phyloP scores from a whole-genome alignment of 768 basidiomycete species.

The Scleroderma bovista region DNA sequence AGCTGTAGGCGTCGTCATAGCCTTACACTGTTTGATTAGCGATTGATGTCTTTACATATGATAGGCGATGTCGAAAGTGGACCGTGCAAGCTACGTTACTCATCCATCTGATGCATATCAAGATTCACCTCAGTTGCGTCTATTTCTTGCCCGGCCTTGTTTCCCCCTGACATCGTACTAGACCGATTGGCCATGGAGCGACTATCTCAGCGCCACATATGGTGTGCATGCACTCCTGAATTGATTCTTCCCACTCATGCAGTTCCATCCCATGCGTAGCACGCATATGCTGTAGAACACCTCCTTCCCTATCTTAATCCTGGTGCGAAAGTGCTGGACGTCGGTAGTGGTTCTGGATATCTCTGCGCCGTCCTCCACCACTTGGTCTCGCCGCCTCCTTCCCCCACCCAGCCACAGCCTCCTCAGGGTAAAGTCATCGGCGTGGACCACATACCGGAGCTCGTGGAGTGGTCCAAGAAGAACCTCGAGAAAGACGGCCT shows the following conservation, averaged over 20 bases:
- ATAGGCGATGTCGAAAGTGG: conserved; percentile 66
- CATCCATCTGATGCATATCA: conserved; percentile 54
- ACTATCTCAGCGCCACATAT: conserved; percentile 98
- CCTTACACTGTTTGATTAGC: background rate
- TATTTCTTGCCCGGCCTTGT: conserved; percentile 15
- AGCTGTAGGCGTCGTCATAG: conserved; percentile 36
- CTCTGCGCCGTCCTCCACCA: conserved; percentile 77
- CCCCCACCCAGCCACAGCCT: conserved; percentile 12
- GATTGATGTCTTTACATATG: background rate
- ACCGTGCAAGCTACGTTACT: conserved; percentile 64
- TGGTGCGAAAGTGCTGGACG: conserved; percentile 76
- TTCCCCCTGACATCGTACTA: conserved; percentile 21
- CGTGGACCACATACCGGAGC: conserved; percentile 83
- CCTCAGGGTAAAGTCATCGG: conserved; percentile 66
- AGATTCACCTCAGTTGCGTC: conserved; percentile 66
- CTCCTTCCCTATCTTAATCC: conserved; percentile 67
- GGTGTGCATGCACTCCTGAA: conserved; percentile 37
- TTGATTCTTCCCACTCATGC: background rate
- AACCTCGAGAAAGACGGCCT: conserved; percentile 71
- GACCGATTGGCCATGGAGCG: conserved; percentile 74
- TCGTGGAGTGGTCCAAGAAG: conserved; percentile 61
- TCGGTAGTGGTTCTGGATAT: conserved; percentile 88
- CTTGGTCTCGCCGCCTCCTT: conserved; percentile 41
- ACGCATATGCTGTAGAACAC: conserved; percentile 80
- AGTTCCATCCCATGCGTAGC: conserved; percentile 37